Base-by-base conservation (phyloP, 352 stramenopile genomes). In the Globisporangium spiculum region DNA sequence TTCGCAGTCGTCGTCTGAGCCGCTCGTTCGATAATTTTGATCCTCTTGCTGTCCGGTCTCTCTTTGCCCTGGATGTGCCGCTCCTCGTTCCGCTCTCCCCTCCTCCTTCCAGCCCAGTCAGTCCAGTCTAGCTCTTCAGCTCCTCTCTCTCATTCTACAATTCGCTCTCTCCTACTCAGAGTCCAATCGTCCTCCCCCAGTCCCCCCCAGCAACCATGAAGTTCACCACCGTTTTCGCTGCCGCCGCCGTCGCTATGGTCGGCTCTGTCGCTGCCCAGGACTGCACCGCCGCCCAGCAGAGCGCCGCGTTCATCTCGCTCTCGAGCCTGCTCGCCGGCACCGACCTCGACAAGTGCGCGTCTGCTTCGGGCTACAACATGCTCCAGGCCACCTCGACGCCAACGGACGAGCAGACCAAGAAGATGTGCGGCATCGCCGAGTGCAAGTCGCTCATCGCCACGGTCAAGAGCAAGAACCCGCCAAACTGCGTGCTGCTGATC, bases 401-500 rank as follows among this genome's bases (percentile, higher is more conserved):
- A 4, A 77, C 73, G 62, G 65, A 69, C 22, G 73, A 69, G 22
- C 55, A 81, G 66, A 75, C 65, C 16, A 72, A 57, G n/a, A 68
- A 67, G 68, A 83, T 85, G 75, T 85, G 78, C 78, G 60, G 63
- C 10, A 36, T 68, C 32, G 48, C 65, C 6, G 50, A 52, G 24
- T 86, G 78, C 72, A 58, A 80, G 56, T 54, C 64, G 18, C 66
- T 86, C 24, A 78, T 86, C 66, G 62, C 63, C 46, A 69, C 63
- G 38, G 69, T 85, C 32, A 52, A 72, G 57, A 41, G 56, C 20
- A 63, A 69, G 48, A 74, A 75, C 68, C 72, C 72, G 24, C 72
- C 74, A 14, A 66, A 86, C 70, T 86, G 78, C 63, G 61, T 72
- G 38, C 63, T 86, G 12, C 54, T 12, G 20, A 79, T 84, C 63